Evolutionary conservation across 768 basidiomycete species (phyloP).

Genomic region (Tylopilus plumbeoviolaceoides): DNA sequence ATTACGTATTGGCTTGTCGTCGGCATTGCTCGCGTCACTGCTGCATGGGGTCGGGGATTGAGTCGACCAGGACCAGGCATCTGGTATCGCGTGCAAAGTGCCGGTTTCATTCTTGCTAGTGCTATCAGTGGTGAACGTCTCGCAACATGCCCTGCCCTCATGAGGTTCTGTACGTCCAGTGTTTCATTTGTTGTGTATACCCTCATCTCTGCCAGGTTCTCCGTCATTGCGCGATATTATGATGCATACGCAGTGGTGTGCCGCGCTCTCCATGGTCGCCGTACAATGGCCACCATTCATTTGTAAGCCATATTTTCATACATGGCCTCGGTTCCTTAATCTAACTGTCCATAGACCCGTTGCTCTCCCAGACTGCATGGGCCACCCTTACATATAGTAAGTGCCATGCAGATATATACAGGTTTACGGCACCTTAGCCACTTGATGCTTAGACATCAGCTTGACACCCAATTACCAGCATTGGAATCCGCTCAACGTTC

Average conservation of each 20-base stretch:
- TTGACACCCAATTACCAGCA: slow-evolving; percentile 52
- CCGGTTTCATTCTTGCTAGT: slow-evolving; percentile 86
- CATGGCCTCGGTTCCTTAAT: slow-evolving; percentile 13
- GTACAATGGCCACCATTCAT: slow-evolving; percentile 93
- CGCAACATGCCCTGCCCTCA: slow-evolving; percentile 76
- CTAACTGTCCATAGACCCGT: slow-evolving; percentile 59
- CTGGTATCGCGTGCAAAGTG: slow-evolving; percentile 74
- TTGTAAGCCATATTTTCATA: slow-evolving; percentile 49
- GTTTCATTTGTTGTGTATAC: slow-evolving; percentile 7
- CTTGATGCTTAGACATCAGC: slow-evolving; percentile 58
- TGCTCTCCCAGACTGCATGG: slow-evolving; percentile 87
- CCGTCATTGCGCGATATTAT: slow-evolving; percentile 91
- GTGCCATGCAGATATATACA: slow-evolving; percentile 18
- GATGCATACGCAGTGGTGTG: slow-evolving; percentile 91
- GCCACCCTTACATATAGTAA: slow-evolving; percentile 73
- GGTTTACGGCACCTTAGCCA: slow-evolving; percentile 7
- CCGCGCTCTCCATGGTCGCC: slow-evolving; percentile 86
- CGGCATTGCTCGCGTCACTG: slow-evolving; percentile 72
- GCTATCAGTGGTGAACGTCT: slow-evolving; percentile 91
- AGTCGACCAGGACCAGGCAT: slow-evolving; percentile 52
- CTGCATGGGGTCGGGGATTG: slow-evolving; percentile 79
- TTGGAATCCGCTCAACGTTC: slow-evolving; percentile 64
- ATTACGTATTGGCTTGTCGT: slow-evolving; percentile 81
- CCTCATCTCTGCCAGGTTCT: slow-evolving; percentile 53
- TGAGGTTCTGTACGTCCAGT: slow-evolving; percentile 74